Conservation (phyloP, 2,329 filamentous ascomycete genomes). For the Cryphonectria nitschkei region DNA sequence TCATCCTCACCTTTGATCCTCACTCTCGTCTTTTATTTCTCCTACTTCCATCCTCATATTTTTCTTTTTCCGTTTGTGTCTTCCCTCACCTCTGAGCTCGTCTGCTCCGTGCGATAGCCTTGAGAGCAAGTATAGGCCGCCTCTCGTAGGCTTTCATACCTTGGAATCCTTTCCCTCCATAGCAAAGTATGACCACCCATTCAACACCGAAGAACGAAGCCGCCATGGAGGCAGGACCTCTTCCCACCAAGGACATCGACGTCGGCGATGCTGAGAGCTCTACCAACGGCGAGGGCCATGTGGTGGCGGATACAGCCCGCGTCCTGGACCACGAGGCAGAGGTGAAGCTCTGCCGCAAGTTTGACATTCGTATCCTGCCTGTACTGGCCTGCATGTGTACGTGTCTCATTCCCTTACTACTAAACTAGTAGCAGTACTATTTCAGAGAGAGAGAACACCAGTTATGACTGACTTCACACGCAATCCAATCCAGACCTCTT, state of each 20-base stretch:
- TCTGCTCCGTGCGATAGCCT: neutral
- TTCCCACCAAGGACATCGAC: conserved; percentile 19
- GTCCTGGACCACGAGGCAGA: conserved; percentile 46
- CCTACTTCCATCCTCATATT: neutral
- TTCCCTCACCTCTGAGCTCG: neutral
- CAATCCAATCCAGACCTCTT: conserved; percentile 42
- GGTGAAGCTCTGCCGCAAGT: conserved; percentile 48
- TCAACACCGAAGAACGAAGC: neutral
- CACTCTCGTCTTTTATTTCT: neutral
- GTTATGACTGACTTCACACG: neutral
- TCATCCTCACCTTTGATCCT: neutral
- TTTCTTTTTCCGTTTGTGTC: neutral
- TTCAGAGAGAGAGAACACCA: too few species aligned
- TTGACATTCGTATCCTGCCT: conserved; percentile 49
- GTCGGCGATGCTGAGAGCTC: conserved; percentile 33
- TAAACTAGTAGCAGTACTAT: too few species aligned
- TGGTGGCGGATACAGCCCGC: conserved; percentile 35
- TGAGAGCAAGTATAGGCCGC: neutral
- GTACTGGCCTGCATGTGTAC: conserved; percentile 49
- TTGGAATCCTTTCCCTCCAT: neutral
- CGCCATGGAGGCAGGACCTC: conserved; percentile 20
- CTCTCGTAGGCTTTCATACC: neutral
- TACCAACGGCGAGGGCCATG: conserved; percentile 32
- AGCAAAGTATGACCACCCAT: neutral
- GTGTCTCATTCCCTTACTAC: conserved; percentile 26